These are phyloP conservation scores for Trichoderma pleuroti DNA, from an alignment of 2,329 filamentous ascomycete species.

Conservation along the genomic window DNA sequence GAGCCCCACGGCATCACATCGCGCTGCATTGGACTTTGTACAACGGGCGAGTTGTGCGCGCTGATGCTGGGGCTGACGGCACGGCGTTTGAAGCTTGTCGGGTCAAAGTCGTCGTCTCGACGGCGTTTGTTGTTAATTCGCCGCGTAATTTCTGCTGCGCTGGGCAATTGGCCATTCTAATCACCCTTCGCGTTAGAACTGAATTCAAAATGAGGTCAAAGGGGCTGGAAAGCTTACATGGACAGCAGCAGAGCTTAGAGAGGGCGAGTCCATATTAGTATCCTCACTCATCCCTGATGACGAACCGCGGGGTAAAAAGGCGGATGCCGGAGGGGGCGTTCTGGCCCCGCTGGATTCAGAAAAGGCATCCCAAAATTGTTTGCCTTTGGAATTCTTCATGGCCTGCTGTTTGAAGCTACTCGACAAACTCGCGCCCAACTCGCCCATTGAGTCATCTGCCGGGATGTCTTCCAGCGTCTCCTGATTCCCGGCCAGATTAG, in stretches of 20 bases:
- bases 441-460: constrained; percentile 66
- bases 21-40: constrained; percentile 77
- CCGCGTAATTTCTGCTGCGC: constrained; percentile 69
- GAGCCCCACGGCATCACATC: constrained; percentile 71
- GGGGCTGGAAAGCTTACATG: constrained; percentile 33
- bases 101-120: constrained; percentile 87
- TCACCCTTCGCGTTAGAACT: constrained; percentile 14
- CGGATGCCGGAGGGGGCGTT: constrained; percentile 64
- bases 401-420: constrained; percentile 73
- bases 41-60: constrained; percentile 81
- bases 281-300: constrained; percentile 66
- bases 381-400: constrained; percentile 66
- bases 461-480: constrained; percentile 66
- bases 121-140: constrained; percentile 80
- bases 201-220: neutral
- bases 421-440: constrained; percentile 47
- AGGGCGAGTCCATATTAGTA: constrained; percentile 68
- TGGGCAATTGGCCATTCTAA: constrained; percentile 46
- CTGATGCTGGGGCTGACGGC: constrained; percentile 91
- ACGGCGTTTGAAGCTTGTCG: constrained; percentile 80
- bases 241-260: constrained; percentile 36
- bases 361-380: constrained; percentile 71
- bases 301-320: constrained; percentile 57
- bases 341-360: constrained; percentile 58
- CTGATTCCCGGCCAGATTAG: constrained; percentile 56